phyloP scores from a whole-genome alignment of 257 asterid genomes.

The Ehretia macrophylla region DNA sequence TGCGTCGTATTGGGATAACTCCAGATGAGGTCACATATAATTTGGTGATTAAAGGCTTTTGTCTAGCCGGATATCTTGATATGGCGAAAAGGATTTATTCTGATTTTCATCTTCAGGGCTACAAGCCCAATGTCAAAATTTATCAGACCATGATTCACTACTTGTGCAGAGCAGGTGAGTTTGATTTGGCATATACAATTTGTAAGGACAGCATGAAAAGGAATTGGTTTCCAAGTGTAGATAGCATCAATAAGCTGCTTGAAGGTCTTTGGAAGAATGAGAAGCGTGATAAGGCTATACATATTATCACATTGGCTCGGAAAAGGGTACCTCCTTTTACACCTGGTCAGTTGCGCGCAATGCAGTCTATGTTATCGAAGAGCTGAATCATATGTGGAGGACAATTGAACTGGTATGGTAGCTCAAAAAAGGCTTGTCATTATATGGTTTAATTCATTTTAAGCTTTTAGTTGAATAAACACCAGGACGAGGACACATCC shows the following conservation, averaged over 20 bases:
- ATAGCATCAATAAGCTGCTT: slow-evolving; percentile 48
- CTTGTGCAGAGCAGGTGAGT: slow-evolving; percentile 46
- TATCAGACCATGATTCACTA: slow-evolving; percentile 78
- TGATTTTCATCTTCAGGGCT: slow-evolving; percentile 42
- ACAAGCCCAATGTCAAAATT: slow-evolving; percentile 61
- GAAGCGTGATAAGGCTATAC: slow-evolving; percentile 41
- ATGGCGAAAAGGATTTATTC: slow-evolving; percentile 66
- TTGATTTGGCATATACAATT: slow-evolving; percentile 53
- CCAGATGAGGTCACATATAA: slow-evolving; percentile 73
- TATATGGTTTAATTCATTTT: neutral
- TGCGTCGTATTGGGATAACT: slow-evolving; percentile 36
- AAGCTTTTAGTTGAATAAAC: neutral
- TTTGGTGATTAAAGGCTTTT: slow-evolving; percentile 80
- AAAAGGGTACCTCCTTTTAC: slow-evolving; percentile 63
- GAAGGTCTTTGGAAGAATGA: slow-evolving; percentile 49
- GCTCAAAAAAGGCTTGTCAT: neutral
- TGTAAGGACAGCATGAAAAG: slow-evolving; percentile 62
- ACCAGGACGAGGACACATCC: slow-evolving; percentile 10
- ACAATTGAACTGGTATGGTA: slow-evolving; percentile 6
- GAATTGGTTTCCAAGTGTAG: slow-evolving; percentile 67
- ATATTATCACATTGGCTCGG: slow-evolving; percentile 43
- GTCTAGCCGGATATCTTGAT: slow-evolving; percentile 36
- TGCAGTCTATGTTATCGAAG: slow-evolving; percentile 40
- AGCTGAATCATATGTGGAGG: slow-evolving; percentile 12
- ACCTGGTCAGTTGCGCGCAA: slow-evolving; percentile 30